These are phyloP conservation scores for Leccinum fuscescens DNA, from an alignment of 1,284 basidiomycete genomes.

Conservation along the genomic window DNA sequence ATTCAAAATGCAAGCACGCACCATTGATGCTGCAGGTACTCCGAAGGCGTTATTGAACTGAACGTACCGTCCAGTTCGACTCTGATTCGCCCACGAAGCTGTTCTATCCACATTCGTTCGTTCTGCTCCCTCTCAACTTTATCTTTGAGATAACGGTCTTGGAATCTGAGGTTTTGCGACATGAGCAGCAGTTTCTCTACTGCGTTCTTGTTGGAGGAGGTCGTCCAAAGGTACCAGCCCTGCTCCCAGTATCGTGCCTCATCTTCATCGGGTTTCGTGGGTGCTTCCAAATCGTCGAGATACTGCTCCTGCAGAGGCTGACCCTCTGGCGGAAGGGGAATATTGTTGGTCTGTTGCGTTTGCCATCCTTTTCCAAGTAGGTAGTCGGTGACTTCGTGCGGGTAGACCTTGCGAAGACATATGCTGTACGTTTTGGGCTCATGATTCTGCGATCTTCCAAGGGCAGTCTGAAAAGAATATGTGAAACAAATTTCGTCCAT, in stretches of 20 bases:
- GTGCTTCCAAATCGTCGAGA: constrained; percentile 37
- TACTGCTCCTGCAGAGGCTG: constrained; percentile 38
- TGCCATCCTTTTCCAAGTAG: constrained; percentile 35
- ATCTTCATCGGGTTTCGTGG: constrained; percentile 29
- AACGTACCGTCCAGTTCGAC: constrained; percentile 31
- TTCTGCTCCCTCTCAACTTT: constrained; percentile 17
- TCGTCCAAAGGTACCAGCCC: constrained; percentile 73
- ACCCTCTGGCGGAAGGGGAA: constrained; percentile 62
- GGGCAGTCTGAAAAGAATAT: constrained; percentile 65
- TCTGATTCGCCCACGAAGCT: constrained; percentile 23
- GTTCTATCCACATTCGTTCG: constrained; percentile 25
- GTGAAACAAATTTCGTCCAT: constrained; percentile 74
- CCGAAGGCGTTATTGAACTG: constrained; percentile 21
- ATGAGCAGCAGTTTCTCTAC: constrained; percentile 59
- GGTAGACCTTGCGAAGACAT: constrained; percentile 70
- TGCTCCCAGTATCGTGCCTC: constrained; percentile 62
- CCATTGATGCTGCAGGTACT: constrained; percentile 26
- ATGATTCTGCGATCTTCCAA: constrained; percentile 52
- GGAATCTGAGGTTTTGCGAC: constrained; percentile 51
- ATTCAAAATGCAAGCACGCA: constrained; percentile 11
- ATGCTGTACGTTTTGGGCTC: constrained; percentile 65
- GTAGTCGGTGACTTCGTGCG: constrained; percentile 65
- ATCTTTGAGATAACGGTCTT: constrained; percentile 38
- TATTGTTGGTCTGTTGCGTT: constrained; percentile 27
- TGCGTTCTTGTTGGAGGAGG: constrained; percentile 49